Conservation (phyloP, 106 monocot genomes). For the Phalaenopsis equestris region DNA sequence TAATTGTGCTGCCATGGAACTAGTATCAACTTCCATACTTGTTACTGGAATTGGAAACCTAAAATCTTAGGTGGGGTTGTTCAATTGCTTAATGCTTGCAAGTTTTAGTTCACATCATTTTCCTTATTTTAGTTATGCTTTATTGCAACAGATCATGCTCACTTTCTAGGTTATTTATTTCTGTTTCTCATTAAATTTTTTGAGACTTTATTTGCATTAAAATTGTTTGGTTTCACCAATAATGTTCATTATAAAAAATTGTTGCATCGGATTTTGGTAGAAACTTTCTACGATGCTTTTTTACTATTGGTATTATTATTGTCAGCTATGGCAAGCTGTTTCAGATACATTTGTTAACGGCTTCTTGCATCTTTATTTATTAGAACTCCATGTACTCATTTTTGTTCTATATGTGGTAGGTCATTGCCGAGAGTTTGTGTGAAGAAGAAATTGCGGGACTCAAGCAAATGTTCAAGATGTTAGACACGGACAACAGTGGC, state of each 20-base stretch:
- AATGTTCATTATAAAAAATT: neutral
- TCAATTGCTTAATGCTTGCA: neutral
- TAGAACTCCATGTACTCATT: neutral
- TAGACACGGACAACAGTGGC: constrained; percentile 22
- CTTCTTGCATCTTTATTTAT: neutral
- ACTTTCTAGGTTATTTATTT: neutral
- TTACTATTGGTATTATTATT: neutral
- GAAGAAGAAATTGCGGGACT: constrained; percentile 27
- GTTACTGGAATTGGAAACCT: neutral
- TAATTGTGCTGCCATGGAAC: neutral
- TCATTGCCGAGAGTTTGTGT: constrained; percentile 23
- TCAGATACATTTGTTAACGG: neutral
- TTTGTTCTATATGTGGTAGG: constrained; percentile 6
- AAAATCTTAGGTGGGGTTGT: neutral
- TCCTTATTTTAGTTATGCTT: neutral
- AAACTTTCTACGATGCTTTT: neutral
- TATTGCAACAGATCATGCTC: neutral
- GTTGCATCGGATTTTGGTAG: neutral
- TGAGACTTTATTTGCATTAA: neutral
- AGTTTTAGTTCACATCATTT: neutral
- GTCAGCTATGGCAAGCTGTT: neutral
- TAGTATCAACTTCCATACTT: neutral
- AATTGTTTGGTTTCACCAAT: neutral
- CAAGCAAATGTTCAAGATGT: constrained; percentile 25
- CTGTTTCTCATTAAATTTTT: neutral